Evolutionary conservation across 2,329 filamentous ascomycete genomes (phyloP).

Genomic region (Beauveria sp.): DNA sequence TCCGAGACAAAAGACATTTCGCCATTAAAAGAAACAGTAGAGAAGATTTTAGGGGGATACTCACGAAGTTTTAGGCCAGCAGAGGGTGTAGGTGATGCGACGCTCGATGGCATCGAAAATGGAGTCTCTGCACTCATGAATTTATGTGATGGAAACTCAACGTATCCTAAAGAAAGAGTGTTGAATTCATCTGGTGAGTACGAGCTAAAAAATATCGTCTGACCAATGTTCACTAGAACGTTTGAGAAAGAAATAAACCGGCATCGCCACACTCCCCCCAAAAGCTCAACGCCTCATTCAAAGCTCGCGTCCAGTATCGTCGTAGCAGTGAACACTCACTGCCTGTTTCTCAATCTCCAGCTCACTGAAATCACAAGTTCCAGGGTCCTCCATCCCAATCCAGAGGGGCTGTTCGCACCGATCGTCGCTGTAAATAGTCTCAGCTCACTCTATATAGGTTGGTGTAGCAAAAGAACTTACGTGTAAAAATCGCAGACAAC

Average conservation of each 20-base stretch:
- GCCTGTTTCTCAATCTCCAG: not conserved
- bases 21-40: not conserved
- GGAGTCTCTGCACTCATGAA: not conserved
- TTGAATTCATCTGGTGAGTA: not conserved
- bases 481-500: not conserved
- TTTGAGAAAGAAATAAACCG: not conserved
- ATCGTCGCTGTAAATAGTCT: constrained; percentile 26
- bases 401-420: not conserved
- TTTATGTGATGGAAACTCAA: not conserved
- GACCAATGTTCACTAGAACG: not conserved
- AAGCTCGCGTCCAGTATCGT: not conserved
- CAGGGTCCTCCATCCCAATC: not conserved
- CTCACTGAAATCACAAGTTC: not conserved
- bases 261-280: not conserved
- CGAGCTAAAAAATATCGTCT: not conserved
- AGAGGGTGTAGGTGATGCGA: not conserved
- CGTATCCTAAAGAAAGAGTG: not conserved
- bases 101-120: not conserved
- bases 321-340: not conserved
- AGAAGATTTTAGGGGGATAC: not conserved
- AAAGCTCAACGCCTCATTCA: not conserved
- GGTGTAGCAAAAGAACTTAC: not conserved
- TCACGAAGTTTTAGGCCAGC: not conserved
- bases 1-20: not conserved
- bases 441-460: not conserved